Evolutionary conservation across 176 grass and related monocot species (phyloP).

Genomic region (Raddia guianensis): DNA sequence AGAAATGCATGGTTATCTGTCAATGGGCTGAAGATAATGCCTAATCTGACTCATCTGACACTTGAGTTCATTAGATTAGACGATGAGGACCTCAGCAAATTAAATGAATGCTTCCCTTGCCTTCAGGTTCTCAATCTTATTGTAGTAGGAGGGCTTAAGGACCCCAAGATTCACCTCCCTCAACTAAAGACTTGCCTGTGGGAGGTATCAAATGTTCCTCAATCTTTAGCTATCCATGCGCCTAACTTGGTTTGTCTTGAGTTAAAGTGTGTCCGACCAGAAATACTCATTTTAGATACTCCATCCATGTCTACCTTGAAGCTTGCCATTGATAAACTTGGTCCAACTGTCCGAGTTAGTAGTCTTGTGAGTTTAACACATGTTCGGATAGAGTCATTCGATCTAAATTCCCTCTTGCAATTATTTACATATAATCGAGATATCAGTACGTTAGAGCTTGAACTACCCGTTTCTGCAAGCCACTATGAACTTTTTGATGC

Average conservation of each 20-base stretch:
- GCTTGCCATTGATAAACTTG: conserved; percentile 54
- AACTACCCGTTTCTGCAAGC: conserved; percentile 32
- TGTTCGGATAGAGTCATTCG: conserved; percentile 54
- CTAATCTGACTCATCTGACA: conserved; percentile 53
- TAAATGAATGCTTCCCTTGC: conserved; percentile 81
- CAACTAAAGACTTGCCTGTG: conserved; percentile 64
- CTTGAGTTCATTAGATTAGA: conserved; percentile 77
- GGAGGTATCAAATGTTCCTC: conserved; percentile 61
- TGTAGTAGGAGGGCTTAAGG: conserved; percentile 67
- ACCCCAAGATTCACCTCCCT: conserved; percentile 61
- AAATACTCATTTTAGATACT: conserved; percentile 57
- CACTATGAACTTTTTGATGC: conserved; percentile 38
- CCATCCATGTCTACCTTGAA: conserved; percentile 58
- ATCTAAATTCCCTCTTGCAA: conserved; percentile 39
- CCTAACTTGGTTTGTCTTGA: conserved; percentile 67
- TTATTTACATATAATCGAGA: conserved; percentile 14
- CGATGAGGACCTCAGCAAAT: conserved; percentile 63
- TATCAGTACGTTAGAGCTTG: conserved; percentile 54
- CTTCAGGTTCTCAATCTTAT: conserved; percentile 74
- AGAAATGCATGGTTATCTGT: conserved; percentile 83
- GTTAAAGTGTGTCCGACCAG: conserved; percentile 68
- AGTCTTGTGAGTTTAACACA: conserved; percentile 48
- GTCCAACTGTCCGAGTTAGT: conserved; percentile 38
- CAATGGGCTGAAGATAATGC: conserved; percentile 65
- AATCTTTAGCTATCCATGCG: conserved; percentile 48